Evolutionary conservation across 2,329 filamentous ascomycete species (phyloP).

Genomic region (Cyanodermella asteris): DNA sequence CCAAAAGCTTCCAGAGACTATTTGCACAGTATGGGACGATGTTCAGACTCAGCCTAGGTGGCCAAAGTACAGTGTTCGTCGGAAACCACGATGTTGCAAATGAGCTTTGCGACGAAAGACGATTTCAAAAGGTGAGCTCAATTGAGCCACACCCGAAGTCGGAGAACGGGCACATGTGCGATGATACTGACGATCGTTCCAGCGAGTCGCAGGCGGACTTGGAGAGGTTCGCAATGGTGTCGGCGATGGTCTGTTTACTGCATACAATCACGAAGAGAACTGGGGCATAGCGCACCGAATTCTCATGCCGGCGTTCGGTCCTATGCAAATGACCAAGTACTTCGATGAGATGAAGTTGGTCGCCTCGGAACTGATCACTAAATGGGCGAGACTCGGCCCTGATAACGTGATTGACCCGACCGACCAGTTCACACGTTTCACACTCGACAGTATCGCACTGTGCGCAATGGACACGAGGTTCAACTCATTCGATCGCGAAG

Average conservation of each 20-base stretch:
- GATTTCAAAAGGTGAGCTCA: too few species aligned
- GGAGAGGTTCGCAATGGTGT: constrained; percentile 28
- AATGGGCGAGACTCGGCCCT: constrained; percentile 29
- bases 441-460: constrained; percentile 49
- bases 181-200: too few species aligned
- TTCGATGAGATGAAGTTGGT: constrained; percentile 21
- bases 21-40: constrained; percentile 22
- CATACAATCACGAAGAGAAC: constrained; percentile 24
- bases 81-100: constrained; percentile 17
- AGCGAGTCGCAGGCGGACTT: constrained; percentile 28
- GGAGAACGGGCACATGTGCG: too few species aligned
- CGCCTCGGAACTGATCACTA: constrained; percentile 17
- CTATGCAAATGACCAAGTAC: constrained; percentile 22
- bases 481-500: constrained; percentile 25
- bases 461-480: constrained; percentile 17
- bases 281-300: constrained; percentile 32
- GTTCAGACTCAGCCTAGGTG: too few species aligned
- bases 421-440: constrained; percentile 50
- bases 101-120: constrained; percentile 26
- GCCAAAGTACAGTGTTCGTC: constrained; percentile 1
- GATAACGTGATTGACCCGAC: constrained; percentile 34
- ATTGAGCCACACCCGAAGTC: too few species aligned
- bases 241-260: constrained; percentile 29
- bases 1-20: constrained; percentile 25
- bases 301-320: constrained; percentile 27